A percentile compares a stretch with the other conserved stretches of the same genome.
Conservation (phyloP, 2,329 filamentous ascomycete species). For the Fusarium chuoi region DNA sequence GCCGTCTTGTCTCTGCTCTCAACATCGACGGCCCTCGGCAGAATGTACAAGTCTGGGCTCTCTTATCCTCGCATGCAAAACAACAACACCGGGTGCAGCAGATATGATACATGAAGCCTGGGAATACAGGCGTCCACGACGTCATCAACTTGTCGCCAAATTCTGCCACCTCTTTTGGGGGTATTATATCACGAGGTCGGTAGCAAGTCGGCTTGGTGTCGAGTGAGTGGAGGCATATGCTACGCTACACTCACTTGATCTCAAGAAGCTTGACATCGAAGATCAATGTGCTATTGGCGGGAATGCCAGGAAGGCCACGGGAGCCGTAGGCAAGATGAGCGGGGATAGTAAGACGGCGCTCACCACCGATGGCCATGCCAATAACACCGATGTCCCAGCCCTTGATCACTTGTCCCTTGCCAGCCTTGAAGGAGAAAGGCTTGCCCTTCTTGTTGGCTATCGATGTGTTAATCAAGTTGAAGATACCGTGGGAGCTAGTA, state of each 20-base stretch:
- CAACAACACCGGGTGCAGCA: slow-evolving; percentile 38
- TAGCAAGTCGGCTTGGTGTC: slow-evolving; percentile 20
- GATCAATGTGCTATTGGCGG: slow-evolving; percentile 87
- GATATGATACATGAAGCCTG: slow-evolving; percentile 26
- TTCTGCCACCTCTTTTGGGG: slow-evolving; percentile 25
- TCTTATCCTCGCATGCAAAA: slow-evolving; percentile 50
- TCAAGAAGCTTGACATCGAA: slow-evolving; percentile 92
- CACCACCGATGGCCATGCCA: slow-evolving; percentile 93
- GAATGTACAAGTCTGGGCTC: slow-evolving; percentile 60
- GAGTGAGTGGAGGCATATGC: slow-evolving; percentile 4
- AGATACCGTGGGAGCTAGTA: slow-evolving; percentile 36
- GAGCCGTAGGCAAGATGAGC: slow-evolving; percentile 89
- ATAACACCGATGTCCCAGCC: slow-evolving; percentile 96
- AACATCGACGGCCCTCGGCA: slow-evolving; percentile 29
- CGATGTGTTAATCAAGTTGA: slow-evolving; percentile 36
- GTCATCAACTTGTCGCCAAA: slow-evolving; percentile 19
- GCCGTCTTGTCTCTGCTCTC: slow-evolving; percentile 24
- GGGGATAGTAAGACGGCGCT: slow-evolving; percentile 92
- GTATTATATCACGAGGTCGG: slow-evolving; percentile 41
- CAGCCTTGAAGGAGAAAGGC: slow-evolving; percentile 96
- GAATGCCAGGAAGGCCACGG: slow-evolving; percentile 84
- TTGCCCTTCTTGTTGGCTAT: slow-evolving; percentile 98
- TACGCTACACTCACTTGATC: slow-evolving; percentile 72
- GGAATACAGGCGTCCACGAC: slow-evolving; percentile 16
- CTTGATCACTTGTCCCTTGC: slow-evolving; percentile 96